These are phyloP conservation scores for Leucocoprinus sp. DNA, from an alignment of 768 basidiomycete genomes.

Conservation along the genomic window DNA sequence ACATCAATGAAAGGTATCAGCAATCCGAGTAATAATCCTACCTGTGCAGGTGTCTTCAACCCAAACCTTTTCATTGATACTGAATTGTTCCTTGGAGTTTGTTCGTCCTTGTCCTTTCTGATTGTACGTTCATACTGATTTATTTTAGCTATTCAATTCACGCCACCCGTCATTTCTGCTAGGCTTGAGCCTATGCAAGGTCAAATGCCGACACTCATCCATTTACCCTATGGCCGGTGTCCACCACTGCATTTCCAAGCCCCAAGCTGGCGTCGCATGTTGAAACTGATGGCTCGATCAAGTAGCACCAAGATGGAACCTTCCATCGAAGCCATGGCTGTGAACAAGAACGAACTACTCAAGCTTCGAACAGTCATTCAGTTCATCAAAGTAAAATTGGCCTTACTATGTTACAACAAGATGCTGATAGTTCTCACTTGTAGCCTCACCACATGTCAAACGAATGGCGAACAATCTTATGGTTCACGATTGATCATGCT, in stretches of 20 bases:
- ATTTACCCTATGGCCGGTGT: conserved; percentile 59
- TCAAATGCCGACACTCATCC: conserved; percentile 65
- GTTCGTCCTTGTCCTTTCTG: conserved; percentile 35
- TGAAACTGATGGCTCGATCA: conserved; percentile 68
- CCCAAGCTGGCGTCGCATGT: conserved; percentile 63
- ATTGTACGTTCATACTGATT: neutral
- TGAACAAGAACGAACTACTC: conserved; percentile 41
- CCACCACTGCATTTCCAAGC: conserved; percentile 68
- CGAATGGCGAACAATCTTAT: conserved; percentile 70
- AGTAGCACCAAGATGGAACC: conserved; percentile 66
- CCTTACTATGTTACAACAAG: neutral
- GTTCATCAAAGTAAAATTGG: conserved; percentile 59
- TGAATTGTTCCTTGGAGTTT: conserved; percentile 50
- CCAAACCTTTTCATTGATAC: conserved; percentile 48
- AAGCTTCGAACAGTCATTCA: conserved; percentile 70
- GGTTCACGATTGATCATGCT: conserved; percentile 70
- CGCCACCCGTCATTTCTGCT: conserved; percentile 44
- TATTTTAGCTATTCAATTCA: conserved; percentile 58
- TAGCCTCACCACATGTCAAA: conserved; percentile 51
- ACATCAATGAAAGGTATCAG: neutral
- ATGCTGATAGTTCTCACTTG: neutral
- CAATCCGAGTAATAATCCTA: neutral
- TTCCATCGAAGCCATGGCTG: conserved; percentile 56
- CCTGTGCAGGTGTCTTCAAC: conserved; percentile 19
- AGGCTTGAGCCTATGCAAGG: conserved; percentile 39